Conservation (phyloP, 2,329 filamentous ascomycete genomes). For the Grosmannia huntii region DNA sequence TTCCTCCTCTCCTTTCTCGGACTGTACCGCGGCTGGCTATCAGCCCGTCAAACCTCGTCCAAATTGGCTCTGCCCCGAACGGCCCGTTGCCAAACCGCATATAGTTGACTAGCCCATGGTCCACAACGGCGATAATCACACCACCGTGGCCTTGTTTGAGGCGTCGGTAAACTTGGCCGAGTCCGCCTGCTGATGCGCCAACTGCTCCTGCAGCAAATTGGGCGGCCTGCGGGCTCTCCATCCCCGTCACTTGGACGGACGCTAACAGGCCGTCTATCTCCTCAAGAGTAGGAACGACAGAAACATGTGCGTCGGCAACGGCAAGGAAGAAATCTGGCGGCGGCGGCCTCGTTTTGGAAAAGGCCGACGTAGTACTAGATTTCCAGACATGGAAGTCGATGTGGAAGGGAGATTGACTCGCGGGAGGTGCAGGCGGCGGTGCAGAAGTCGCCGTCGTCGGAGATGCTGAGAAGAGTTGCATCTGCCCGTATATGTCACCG, state of each 20-base stretch:
- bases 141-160: slow-evolving; percentile 77
- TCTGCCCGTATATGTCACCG: slow-evolving; percentile 59
- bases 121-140: slow-evolving; percentile 76
- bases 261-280: slow-evolving; percentile 61
- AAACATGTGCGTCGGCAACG: slow-evolving; percentile 64
- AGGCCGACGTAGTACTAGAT: slow-evolving; percentile 43
- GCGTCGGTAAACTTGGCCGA: slow-evolving; percentile 50
- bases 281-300: slow-evolving; percentile 57
- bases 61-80: slow-evolving; percentile 65
- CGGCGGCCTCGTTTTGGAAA: slow-evolving; percentile 69
- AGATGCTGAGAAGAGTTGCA: slow-evolving; percentile 62
- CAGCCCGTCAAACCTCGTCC: slow-evolving; percentile 38
- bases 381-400: slow-evolving; percentile 79
- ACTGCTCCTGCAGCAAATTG: slow-evolving; percentile 10
- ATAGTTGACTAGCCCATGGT: slow-evolving; percentile 82
- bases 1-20: slow-evolving; percentile 14
- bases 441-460: slow-evolving; percentile 20
- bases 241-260: slow-evolving; percentile 27
- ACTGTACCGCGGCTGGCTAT: slow-evolving; percentile 22
- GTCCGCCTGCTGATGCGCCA: slow-evolving; percentile 11
- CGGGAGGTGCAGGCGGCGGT: neutral
- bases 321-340: slow-evolving; percentile 74
- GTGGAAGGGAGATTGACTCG: slow-evolving; percentile 39
- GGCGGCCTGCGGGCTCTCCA: neutral
- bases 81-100: slow-evolving; percentile 67